Evolutionary conservation across 805 yeast genomes (phyloP).

Genomic region (Metschnikowia reukaufii): DNA sequence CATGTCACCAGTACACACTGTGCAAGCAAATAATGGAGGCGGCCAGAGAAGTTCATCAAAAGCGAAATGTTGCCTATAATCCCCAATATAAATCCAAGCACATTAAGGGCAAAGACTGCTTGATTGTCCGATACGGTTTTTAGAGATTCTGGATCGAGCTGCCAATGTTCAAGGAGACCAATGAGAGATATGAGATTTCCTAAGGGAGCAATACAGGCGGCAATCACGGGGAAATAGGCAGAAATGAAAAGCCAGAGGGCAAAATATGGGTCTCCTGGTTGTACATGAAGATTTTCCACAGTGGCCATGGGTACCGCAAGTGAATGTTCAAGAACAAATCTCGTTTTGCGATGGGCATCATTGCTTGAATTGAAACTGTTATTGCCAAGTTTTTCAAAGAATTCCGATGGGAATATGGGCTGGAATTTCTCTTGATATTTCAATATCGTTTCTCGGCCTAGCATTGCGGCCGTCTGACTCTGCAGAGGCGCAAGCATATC

Average conservation of each 20-base stretch:
- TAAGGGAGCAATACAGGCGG: constrained; percentile 78
- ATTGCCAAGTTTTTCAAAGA: constrained; percentile 6
- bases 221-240: constrained; percentile 68
- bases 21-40: constrained; percentile 56
- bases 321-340: constrained; percentile 28
- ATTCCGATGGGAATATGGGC: constrained; percentile 15
- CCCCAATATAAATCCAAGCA: constrained; percentile 64
- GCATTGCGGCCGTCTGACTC: constrained; percentile 6
- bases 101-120: constrained; percentile 53
- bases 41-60: constrained; percentile 64
- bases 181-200: constrained; percentile 73
- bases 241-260: constrained; percentile 65
- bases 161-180: constrained; percentile 72
- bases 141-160: constrained; percentile 30
- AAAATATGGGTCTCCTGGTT: constrained; percentile 39
- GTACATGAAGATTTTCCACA: constrained; percentile 30
- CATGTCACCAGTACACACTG: constrained; percentile 62
- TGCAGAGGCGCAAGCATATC: constrained; percentile 8
- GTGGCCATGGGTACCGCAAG: constrained; percentile 34
- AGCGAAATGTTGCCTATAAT: constrained; percentile 66
- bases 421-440: constrained; percentile 17
- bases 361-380: neutral
- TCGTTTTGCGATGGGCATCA: constrained; percentile 9
- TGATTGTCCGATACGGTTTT: constrained; percentile 32
- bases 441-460: constrained; percentile 11